A percentile compares a stretch with the other conserved stretches of the same genome.
phyloP scores from a whole-genome alignment of 108 stramenopile genomes.

The Skeletonema tropicum region DNA sequence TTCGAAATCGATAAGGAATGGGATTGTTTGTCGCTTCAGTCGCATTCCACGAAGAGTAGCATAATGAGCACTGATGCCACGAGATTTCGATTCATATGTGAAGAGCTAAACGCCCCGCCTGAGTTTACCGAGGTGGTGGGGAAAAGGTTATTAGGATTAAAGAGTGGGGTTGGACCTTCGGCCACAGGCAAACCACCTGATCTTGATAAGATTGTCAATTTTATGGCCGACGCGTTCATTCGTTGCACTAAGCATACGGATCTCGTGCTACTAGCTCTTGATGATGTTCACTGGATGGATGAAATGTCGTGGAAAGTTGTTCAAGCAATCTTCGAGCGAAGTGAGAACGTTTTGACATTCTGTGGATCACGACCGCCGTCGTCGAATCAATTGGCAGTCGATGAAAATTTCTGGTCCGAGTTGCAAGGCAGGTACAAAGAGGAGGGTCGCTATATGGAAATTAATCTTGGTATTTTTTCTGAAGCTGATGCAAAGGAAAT shows the following conservation, averaged over 20 bases:
- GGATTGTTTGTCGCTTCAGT: constrained; percentile 48
- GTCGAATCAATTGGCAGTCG: constrained; percentile 35
- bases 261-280: constrained; percentile 67
- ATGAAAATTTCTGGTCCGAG: constrained; percentile 55
- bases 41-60: constrained; percentile 44
- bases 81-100: constrained; percentile 52
- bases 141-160: constrained; percentile 36
- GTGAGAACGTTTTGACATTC: constrained; percentile 59
- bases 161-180: background rate
- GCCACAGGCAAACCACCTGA: constrained; percentile 25
- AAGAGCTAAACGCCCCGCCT: constrained; percentile 59
- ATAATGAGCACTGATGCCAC: constrained; percentile 28
- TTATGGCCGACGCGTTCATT: constrained; percentile 64
- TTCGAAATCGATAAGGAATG: constrained; percentile 35
- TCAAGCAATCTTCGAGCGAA: constrained; percentile 43
- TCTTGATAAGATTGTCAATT: constrained; percentile 55
- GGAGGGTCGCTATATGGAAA: constrained; percentile 47
- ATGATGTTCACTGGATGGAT: constrained; percentile 72
- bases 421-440: constrained; percentile 29
- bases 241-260: constrained; percentile 49
- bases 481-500: constrained; percentile 52
- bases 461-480: constrained; percentile 49
- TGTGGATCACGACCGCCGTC: constrained; percentile 50
- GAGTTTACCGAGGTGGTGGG: constrained; percentile 67
- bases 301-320: constrained; percentile 73